phyloP scores from a whole-genome alignment of 2,329 filamentous ascomycete genomes.

The Trichophyton equinum region DNA sequence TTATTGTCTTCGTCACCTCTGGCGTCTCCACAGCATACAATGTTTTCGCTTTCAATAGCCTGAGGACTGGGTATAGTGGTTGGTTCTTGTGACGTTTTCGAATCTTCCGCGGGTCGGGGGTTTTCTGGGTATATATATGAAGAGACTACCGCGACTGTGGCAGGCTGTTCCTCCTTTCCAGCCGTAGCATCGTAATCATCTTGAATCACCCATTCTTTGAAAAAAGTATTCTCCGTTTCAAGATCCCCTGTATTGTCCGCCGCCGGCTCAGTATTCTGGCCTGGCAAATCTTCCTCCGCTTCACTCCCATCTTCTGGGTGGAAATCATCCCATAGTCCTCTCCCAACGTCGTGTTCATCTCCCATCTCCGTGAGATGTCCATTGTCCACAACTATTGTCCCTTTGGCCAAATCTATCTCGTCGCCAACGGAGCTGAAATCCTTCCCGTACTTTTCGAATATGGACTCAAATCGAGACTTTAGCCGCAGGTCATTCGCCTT shows the following conservation, averaged over 20 bases:
- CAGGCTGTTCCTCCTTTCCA: not conserved
- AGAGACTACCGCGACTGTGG: not conserved
- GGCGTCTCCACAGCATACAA: not conserved
- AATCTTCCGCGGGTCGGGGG: not conserved
- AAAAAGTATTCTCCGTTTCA: not conserved
- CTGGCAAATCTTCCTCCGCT: not conserved
- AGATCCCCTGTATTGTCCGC: not conserved
- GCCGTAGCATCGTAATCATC: not conserved
- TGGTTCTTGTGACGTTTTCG: not conserved
- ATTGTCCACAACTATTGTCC: slow-evolving; percentile 77
- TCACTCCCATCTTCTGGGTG: slow-evolving; percentile 14
- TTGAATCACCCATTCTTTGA: not conserved
- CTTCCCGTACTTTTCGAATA: slow-evolving; percentile 76
- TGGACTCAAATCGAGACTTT: slow-evolving; percentile 73
- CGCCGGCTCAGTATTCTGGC: not conserved
- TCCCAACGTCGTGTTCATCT: slow-evolving; percentile 42
- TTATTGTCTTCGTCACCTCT: not conserved
- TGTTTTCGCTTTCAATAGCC: not conserved
- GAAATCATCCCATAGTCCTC: slow-evolving; percentile 14
- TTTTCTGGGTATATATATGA: not conserved
- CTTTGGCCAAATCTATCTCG: slow-evolving; percentile 75
- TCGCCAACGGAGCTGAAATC: slow-evolving; percentile 77
- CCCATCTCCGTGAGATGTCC: slow-evolving; percentile 62
- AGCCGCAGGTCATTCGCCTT: slow-evolving; percentile 57
- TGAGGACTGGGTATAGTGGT: not conserved